A percentile compares a stretch with the other conserved stretches of the same genome.
Evolutionary conservation across 2,329 filamentous ascomycete species (phyloP).

Genomic region (Knufia fluminis): DNA sequence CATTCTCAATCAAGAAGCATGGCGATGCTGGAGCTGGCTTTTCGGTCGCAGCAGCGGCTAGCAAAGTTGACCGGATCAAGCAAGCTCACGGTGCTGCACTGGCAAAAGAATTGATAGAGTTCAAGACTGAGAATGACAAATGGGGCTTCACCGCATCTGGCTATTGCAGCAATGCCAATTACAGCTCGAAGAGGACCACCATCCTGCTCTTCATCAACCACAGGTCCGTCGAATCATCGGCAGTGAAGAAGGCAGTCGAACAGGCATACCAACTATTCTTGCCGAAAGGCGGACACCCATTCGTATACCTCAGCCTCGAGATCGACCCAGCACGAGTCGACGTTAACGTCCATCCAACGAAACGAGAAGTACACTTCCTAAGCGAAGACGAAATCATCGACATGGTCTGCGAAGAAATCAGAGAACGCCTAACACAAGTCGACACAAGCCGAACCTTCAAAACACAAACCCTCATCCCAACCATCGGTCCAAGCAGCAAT

Average conservation of each 20-base stretch:
- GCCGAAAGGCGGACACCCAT: constrained; percentile 89
- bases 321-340: constrained; percentile 89
- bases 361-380: constrained; percentile 91
- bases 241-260: constrained; percentile 82
- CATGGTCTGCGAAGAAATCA: constrained; percentile 70
- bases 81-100: constrained; percentile 78
- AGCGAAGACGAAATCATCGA: constrained; percentile 96
- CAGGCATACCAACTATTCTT: constrained; percentile 80
- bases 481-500: constrained; percentile 33
- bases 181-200: constrained; percentile 80
- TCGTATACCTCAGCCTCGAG: constrained; percentile 82
- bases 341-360: constrained; percentile 96
- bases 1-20: constrained; percentile 94
- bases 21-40: constrained; percentile 78
- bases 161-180: constrained; percentile 85
- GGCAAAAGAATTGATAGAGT: constrained; percentile 77
- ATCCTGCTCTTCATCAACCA: constrained; percentile 95
- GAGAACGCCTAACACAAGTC: constrained; percentile 68
- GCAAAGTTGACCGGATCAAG: constrained; percentile 71
- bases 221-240: constrained; percentile 78
- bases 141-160: constrained; percentile 79
- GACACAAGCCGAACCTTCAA: constrained; percentile 91
- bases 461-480: constrained; percentile 81
- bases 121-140: constrained; percentile 60
- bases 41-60: constrained; percentile 65